Conservation (phyloP, 2,329 filamentous ascomycete species). For the Beauveria caledonica region DNA sequence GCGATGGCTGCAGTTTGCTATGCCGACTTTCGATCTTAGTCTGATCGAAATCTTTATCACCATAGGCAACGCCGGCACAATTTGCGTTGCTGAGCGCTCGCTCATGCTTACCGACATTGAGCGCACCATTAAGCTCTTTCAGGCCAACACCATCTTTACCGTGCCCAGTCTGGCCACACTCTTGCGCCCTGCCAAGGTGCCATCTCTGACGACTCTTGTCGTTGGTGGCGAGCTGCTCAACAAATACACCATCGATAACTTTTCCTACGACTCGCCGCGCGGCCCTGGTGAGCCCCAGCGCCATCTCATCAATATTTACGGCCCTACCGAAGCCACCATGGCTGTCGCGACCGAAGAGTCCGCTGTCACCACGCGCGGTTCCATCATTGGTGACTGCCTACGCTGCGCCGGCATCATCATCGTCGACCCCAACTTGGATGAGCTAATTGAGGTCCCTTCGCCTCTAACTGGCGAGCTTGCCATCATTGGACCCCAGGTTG, state of each 20-base stretch:
- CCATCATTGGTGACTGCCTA: slow-evolving; percentile 10
- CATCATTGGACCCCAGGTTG: slow-evolving; percentile 18
- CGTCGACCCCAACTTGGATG: slow-evolving; percentile 7
- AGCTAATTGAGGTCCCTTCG: slow-evolving; percentile 1
- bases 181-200: slow-evolving; percentile 8
- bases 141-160: slow-evolving; percentile 11
- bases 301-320: slow-evolving; percentile 11
- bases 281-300: slow-evolving; percentile 3
- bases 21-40: slow-evolving; percentile 11
- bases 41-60: slow-evolving; percentile 12
- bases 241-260: slow-evolving; percentile 10
- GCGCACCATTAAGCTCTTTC: slow-evolving; percentile 8
- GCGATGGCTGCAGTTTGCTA: slow-evolving; percentile 11
- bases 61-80: slow-evolving; percentile 8
- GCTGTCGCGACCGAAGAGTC: slow-evolving; percentile 7
- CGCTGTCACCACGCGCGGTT: slow-evolving; percentile 1
- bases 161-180: slow-evolving; percentile 12
- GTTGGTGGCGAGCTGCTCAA: slow-evolving; percentile 12
- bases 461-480: slow-evolving; percentile 15
- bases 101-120: slow-evolving; percentile 12
- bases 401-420: slow-evolving; percentile 9
- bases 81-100: slow-evolving; percentile 9
- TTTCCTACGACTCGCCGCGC: slow-evolving; percentile 32
- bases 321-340: slow-evolving; percentile 11
- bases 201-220: slow-evolving; percentile 9